These are phyloP conservation scores for Neurospora sp. DNA, from an alignment of 2,329 filamentous ascomycete species.

Conservation along the genomic window DNA sequence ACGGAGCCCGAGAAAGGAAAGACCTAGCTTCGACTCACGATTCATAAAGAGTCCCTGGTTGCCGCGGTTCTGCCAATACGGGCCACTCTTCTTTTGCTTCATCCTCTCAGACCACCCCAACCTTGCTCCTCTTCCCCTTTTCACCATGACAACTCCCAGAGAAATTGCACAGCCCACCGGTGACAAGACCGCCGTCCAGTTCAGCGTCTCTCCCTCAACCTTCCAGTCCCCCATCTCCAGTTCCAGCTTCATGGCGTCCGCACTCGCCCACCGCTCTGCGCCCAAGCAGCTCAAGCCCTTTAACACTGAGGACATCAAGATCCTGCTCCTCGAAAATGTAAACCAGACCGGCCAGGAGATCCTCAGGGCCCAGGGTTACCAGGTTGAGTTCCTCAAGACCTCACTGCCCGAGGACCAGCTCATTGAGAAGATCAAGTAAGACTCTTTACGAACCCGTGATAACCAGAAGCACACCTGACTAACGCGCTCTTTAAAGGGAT, in stretches of 20 bases:
- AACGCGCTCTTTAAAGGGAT: conserved; percentile 46
- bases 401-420: conserved; percentile 87
- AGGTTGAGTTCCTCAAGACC: conserved; percentile 84
- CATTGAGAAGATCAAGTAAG: conserved; percentile 89
- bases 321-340: conserved; percentile 89
- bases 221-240: conserved; percentile 67
- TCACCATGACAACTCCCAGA: conserved; percentile 17
- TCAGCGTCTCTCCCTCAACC: conserved; percentile 64
- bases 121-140: background rate
- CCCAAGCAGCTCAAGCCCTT: conserved; percentile 87
- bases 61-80: background rate
- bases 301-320: conserved; percentile 91
- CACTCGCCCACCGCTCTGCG: conserved; percentile 31
- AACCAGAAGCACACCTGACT: background rate
- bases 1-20: background rate
- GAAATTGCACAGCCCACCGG: conserved; percentile 34
- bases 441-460: conserved; percentile 10
- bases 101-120: conserved; percentile 11
- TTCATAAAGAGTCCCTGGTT: background rate
- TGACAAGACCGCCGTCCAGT: conserved; percentile 33
- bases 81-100: conserved; percentile 5
- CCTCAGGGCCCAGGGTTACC: conserved; percentile 77
- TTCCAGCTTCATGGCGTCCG: conserved; percentile 31
- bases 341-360: conserved; percentile 84
- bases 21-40: background rate